Evolutionary conservation across 371 early-diverging fungal genomes (phyloP), one percentile per base, ranked within the genome.

Genomic region (Mortierella sp.): DNA sequence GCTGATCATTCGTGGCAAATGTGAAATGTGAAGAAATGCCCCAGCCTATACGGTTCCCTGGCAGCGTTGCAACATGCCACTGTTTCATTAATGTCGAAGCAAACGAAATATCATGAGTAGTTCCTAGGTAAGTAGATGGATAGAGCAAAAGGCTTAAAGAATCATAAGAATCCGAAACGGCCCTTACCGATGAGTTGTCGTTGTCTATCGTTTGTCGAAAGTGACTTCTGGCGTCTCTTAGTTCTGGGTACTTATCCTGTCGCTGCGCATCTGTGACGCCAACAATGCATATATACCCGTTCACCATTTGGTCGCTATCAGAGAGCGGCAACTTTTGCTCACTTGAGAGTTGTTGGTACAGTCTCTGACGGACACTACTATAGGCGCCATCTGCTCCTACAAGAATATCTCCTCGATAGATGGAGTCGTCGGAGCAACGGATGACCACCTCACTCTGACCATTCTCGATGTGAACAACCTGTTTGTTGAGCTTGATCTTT

Each of bases 341-440:
- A 2, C 28, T 18, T 0, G 37, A 10, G 1, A 77, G 18, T 43
- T 64, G 59, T 16, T 68, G 58, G 40, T 60, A 77, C 1, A 77
- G 24, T 3, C 28, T 24, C 22, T 77, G 64, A 12, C 77, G 72
- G 1, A 77, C 69, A 1, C 55, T 49, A 28, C 67, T 66, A 37
- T 71, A 64, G 2, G 72, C 64, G 8, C 77, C 77, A 18, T 77
- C 77, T 0, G 77, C 72, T 4, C 69, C 72, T 16, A 77, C 62
- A 0, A 72, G 16, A 12, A 77, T 59, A 60, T 61, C 26, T 12
- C 69, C 72, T 0, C 57, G 30, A 35, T 63, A 32, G 0, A 43
- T 20, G 0, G 66, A 35, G 0, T 58, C 35, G 52, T 77, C 72
- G 9, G 54, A 9, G 22, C 37, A 68, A 8, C 40, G 51, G 20